phyloP scores from a whole-genome alignment of 176 grass and related monocot species.

The Aegilops tauschii region DNA sequence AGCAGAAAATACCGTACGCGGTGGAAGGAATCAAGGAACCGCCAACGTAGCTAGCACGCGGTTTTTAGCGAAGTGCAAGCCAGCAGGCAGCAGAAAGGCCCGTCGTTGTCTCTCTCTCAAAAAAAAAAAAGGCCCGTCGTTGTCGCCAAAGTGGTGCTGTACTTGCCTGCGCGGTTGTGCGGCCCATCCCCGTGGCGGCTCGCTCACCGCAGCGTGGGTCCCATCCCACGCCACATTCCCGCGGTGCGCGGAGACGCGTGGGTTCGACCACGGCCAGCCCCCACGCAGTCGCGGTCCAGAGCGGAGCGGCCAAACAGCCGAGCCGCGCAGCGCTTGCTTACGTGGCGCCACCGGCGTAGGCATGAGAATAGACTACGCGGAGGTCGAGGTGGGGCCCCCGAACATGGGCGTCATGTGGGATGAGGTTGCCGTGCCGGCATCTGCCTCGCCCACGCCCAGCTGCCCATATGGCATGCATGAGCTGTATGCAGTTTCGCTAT shows the following conservation, averaged over 20 bases:
- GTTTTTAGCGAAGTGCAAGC: too few species aligned
- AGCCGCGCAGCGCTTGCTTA: not conserved
- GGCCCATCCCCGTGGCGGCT: not conserved
- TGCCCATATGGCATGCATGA: not conserved
- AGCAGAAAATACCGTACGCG: too few species aligned
- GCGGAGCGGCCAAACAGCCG: not conserved
- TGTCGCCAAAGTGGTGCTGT: not conserved
- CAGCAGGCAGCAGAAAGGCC: not conserved
- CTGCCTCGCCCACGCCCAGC: not conserved
- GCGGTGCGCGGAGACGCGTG: not conserved
- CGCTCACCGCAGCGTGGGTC: not conserved
- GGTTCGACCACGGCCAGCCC: not conserved
- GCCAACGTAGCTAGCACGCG: too few species aligned
- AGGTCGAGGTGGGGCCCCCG: not conserved
- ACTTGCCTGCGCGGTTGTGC: not conserved
- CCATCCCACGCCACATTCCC: too few species aligned
- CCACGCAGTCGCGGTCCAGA: not conserved
- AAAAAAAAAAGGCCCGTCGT: not conserved
- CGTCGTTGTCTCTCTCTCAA: not conserved
- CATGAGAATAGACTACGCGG: not conserved
- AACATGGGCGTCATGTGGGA: conserved; percentile 10
- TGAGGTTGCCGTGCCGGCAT: not conserved
- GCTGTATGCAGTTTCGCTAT: not conserved
- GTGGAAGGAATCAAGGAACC: too few species aligned
- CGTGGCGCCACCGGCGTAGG: not conserved